phyloP scores from a whole-genome alignment of 73 alveolate species.

The Uronychia binucleata region DNA sequence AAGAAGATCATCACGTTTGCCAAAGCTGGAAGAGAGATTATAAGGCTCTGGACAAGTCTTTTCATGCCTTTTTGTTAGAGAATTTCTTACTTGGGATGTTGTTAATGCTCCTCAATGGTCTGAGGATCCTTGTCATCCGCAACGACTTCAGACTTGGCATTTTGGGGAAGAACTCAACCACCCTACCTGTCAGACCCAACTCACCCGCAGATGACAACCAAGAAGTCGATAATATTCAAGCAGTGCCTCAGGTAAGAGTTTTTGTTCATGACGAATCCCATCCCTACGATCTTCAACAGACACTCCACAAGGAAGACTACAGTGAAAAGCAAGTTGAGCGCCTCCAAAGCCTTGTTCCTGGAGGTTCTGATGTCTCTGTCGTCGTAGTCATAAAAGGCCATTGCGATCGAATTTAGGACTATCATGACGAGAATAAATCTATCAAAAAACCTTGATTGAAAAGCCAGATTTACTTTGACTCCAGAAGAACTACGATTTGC shows the following conservation, averaged over 20 bases:
- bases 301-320: conserved; percentile 44
- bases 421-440: conserved; percentile 10
- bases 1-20: conserved; percentile 69
- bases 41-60: conserved; percentile 48
- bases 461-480: background rate
- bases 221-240: conserved; percentile 65
- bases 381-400: conserved; percentile 15
- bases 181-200: conserved; percentile 44
- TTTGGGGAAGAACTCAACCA: conserved; percentile 40
- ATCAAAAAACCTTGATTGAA: conserved; percentile 21
- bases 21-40: conserved; percentile 70
- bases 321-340: background rate
- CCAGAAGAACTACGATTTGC: background rate
- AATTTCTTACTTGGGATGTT: conserved; percentile 37
- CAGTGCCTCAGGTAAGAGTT: conserved; percentile 43
- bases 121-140: conserved; percentile 68
- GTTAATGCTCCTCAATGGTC: conserved; percentile 87
- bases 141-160: conserved; percentile 38
- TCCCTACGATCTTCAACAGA: conserved; percentile 35
- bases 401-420: conserved; percentile 12
- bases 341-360: background rate
- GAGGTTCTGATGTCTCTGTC: background rate
- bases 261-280: conserved; percentile 49
- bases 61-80: conserved; percentile 54
- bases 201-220: conserved; percentile 56